Evolutionary conservation across 495 filamentous ascomycete genomes (phyloP).

Genomic region (Penicillium paradoxum): DNA sequence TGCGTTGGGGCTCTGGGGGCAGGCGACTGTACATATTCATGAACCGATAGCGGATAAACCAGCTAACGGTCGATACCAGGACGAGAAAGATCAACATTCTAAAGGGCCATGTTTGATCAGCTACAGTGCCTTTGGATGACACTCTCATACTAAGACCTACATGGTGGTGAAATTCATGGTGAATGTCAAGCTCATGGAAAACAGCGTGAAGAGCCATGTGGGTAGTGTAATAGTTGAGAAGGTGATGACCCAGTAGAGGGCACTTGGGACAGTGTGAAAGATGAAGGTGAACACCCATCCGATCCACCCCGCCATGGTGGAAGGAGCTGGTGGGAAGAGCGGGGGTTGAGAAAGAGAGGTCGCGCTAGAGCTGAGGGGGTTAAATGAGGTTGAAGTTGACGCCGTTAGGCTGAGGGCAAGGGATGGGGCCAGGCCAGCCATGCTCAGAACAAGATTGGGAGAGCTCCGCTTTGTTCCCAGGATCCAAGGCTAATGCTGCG

Average conservation of each 20-base stretch:
- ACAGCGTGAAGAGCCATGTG: conserved; percentile 83
- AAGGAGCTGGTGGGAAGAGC: conserved; percentile 27
- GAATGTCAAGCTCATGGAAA: conserved; percentile 92
- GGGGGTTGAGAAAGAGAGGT: conserved; percentile 24
- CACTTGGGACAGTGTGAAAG: conserved; percentile 57
- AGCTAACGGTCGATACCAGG: conserved; percentile 75
- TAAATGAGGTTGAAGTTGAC: conserved; percentile 15
- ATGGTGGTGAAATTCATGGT: conserved; percentile 98
- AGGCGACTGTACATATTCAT: conserved; percentile 93
- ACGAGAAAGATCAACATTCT: conserved; percentile 74
- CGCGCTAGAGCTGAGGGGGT: conserved; percentile 16
- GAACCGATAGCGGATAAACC: conserved; percentile 90
- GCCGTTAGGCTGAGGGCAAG: conserved; percentile 20
- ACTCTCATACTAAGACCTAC: conserved; percentile 41
- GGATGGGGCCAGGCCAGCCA: conserved; percentile 22
- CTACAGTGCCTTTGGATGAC: neutral
- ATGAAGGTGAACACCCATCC: conserved; percentile 39
- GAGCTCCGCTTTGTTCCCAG: conserved; percentile 15
- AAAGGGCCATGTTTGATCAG: conserved; percentile 4
- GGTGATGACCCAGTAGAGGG: conserved; percentile 78
- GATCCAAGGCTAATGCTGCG: conserved; percentile 1
- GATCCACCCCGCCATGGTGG: conserved; percentile 45
- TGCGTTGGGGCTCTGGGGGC: conserved; percentile 89
- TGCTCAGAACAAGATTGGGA: conserved; percentile 1
- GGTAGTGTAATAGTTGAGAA: conserved; percentile 85